These are phyloP conservation scores for Bassia scoparia DNA, from an alignment of 148 eudicot genomes.

Conservation along the genomic window DNA sequence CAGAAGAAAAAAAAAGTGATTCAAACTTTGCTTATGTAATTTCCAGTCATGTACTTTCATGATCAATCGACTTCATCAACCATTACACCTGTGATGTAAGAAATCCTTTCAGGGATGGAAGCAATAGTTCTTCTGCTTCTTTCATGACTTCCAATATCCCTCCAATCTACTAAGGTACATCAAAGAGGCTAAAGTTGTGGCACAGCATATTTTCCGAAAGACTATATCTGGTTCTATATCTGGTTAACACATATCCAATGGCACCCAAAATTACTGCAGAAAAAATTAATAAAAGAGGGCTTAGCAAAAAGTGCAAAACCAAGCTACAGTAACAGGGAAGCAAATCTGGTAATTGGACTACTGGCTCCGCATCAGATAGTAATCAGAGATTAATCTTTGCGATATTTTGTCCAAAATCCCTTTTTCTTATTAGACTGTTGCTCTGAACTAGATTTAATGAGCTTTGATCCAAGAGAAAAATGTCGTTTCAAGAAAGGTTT, in stretches of 20 bases:
- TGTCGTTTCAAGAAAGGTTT: slow-evolving; percentile 42
- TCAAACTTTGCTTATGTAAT: not conserved
- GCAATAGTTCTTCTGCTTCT: not conserved
- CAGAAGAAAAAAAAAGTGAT: not conserved
- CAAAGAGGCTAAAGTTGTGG: slow-evolving; percentile 7
- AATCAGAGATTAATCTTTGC: slow-evolving; percentile 27
- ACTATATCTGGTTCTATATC: not conserved
- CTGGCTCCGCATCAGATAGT: slow-evolving; percentile 7
- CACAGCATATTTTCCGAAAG: not conserved
- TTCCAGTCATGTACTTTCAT: not conserved
- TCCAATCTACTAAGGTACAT: slow-evolving; percentile 18
- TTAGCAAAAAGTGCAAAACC: not conserved
- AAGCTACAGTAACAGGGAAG: not conserved
- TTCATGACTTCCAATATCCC: slow-evolving; percentile 17
- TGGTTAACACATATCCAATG: not conserved
- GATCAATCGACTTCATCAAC: not conserved
- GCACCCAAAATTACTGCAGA: slow-evolving; percentile 6
- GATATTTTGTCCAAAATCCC: slow-evolving; percentile 45
- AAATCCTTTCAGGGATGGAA: not conserved
- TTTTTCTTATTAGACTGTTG: slow-evolving; percentile 35
- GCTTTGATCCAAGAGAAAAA: slow-evolving; percentile 38
- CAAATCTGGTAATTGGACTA: not conserved
- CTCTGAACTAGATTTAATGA: slow-evolving; percentile 31
- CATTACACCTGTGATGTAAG: not conserved
- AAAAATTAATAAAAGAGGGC: not conserved